phyloP scores from a whole-genome alignment of 805 yeast species.

The Hanseniaspora vineae region DNA sequence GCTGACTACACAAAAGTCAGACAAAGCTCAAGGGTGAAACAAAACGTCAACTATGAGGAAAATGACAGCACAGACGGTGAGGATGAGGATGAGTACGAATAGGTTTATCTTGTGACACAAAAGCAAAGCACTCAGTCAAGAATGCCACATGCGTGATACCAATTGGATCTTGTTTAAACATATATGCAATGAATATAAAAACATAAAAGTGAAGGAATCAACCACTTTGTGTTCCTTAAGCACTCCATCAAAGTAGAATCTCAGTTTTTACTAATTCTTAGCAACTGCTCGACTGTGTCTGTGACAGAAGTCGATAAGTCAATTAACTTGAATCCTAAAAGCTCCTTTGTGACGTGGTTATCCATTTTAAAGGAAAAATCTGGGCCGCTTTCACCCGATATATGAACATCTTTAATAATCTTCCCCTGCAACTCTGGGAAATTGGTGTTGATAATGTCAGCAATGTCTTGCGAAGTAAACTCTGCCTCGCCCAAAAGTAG shows the following conservation, averaged over 20 bases:
- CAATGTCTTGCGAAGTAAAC: background rate
- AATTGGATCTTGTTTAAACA: background rate
- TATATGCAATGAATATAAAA: no score
- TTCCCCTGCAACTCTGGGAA: background rate
- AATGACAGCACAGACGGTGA: constrained; percentile 22
- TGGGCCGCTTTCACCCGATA: background rate
- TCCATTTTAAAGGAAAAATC: background rate
- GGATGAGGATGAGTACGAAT: constrained; percentile 4
- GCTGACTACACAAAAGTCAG: constrained; percentile 21
- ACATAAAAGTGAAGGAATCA: no score
- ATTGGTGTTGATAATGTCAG: background rate
- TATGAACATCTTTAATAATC: background rate
- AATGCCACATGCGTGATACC: no score
- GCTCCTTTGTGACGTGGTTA: background rate
- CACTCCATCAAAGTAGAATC: no score
- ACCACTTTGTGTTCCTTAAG: no score
- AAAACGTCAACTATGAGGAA: constrained; percentile 24
- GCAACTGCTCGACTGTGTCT: background rate
- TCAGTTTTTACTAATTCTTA: background rate
- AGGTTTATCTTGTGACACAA: background rate
- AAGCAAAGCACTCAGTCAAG: no score
- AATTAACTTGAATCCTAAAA: background rate
- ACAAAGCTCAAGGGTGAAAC: constrained; percentile 28
- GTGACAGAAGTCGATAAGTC: background rate
- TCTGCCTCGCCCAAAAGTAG: constrained; percentile 5